Base-by-base conservation (phyloP, 495 filamentous ascomycete genomes). In the Penicillium nucicola region DNA sequence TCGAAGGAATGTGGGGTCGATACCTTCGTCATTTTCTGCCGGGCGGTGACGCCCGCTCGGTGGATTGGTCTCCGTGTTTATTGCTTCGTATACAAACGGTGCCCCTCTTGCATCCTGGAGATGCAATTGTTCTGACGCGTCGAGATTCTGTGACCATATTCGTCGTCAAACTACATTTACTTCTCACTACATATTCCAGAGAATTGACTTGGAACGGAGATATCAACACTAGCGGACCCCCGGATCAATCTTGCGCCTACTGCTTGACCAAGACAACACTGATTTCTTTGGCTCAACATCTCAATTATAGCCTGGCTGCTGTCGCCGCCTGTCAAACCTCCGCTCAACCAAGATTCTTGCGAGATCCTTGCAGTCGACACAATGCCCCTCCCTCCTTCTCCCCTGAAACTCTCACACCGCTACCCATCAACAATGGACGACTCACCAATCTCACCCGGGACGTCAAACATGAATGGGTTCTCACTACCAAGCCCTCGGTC, bases 391-490 rank as follows among this genome's bases (percentile, higher is more conserved):
- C 75, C 80, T 48, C 78, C 80, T 36, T 82, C 86, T 58, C 87
- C 87, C 51, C 76, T 78, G 54, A 80, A 74, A 53, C 53, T 71
- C 42, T 81, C 82, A 64, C 86, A 83, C 61, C 83, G 84, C 58
- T 77, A 83, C 56, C 77, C 82, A 22, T 89, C 88, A 4, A 65
- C 55, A 52, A 64, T 85, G 60, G 83, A 87, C 57, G 70, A 79
- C 64, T 73, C 75, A 48, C 66, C 72, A 45, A 62, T 77, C 57
- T 66, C 81, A 61, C 63, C 74, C 2, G 62, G 65, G 9, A 65
- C 65, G 13, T 62, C 62, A 37, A 61, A 50, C 31, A 61, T 53
- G 15, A 72, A 76, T 55, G 65, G 61, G 6, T 71, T 66, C 53
- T 55, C 51, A 43, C 37, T 62, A 9, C 62, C 62, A 61, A 80